A percentile compares a stretch with the other conserved stretches of the same genome.
phyloP scores from a whole-genome alignment of 805 yeast genomes.

The Wickerhamomyces mucosus region DNA sequence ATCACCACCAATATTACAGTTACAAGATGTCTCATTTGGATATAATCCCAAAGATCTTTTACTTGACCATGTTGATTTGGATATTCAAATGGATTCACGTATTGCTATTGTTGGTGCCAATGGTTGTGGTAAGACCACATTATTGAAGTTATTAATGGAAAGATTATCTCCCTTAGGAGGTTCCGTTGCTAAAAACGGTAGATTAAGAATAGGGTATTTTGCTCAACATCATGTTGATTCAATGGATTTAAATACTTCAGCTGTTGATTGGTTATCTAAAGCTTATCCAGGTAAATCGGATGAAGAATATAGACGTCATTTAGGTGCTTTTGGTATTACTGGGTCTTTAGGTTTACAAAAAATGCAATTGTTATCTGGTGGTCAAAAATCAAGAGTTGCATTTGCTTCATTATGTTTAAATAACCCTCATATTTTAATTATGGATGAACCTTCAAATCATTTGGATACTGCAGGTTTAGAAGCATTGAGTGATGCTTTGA shows the following conservation, averaged over 20 bases:
- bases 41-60: slow-evolving; percentile 58
- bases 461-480: slow-evolving; percentile 97
- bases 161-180: slow-evolving; percentile 69
- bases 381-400: slow-evolving; percentile 97
- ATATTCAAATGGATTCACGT: slow-evolving; percentile 88
- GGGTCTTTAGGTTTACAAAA: slow-evolving; percentile 90
- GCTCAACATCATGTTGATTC: slow-evolving; percentile 98
- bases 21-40: slow-evolving; percentile 81
- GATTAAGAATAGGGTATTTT: slow-evolving; percentile 90
- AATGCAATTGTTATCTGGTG: slow-evolving; percentile 87
- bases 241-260: slow-evolving; percentile 80
- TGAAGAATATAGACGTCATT: slow-evolving; percentile 93
- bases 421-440: slow-evolving; percentile 82
- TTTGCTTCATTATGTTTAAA: slow-evolving; percentile 89
- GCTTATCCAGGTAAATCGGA: slow-evolving; percentile 89
- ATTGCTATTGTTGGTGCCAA: slow-evolving; percentile 97
- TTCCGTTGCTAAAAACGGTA: slow-evolving; percentile 65
- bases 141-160: slow-evolving; percentile 80
- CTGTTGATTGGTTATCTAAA: slow-evolving; percentile 90
- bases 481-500: slow-evolving; percentile 85
- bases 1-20: slow-evolving; percentile 88
- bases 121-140: slow-evolving; percentile 98
- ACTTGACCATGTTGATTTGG: slow-evolving; percentile 72
- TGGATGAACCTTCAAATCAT: slow-evolving; percentile 98
- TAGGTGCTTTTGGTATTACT: slow-evolving; percentile 95